Percentiles rank a stretch among this genome's conserved stretches.
Conservation (phyloP, 495 filamentous ascomycete genomes). For the Daldinia decipiens region DNA sequence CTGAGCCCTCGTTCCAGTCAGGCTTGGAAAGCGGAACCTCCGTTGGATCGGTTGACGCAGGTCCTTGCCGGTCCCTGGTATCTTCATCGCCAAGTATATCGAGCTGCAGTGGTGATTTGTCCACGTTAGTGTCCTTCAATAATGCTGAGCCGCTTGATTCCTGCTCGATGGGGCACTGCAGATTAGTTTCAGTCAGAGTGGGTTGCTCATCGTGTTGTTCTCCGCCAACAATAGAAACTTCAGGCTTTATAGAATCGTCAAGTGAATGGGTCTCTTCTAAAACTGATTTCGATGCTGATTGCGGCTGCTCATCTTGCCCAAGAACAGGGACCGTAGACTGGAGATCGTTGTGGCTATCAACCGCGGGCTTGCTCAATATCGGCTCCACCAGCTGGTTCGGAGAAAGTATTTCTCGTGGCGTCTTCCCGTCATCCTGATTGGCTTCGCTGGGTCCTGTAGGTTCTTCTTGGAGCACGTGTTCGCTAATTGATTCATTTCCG, state of each 20-base stretch:
- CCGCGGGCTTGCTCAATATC: neutral
- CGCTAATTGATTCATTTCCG: slow-evolving; percentile 6
- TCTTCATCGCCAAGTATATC: slow-evolving; percentile 36
- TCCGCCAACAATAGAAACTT: slow-evolving; percentile 14
- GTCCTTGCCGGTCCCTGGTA: slow-evolving; percentile 22
- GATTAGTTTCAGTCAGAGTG: slow-evolving; percentile 28
- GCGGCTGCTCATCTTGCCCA: slow-evolving; percentile 18
- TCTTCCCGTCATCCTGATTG: neutral
- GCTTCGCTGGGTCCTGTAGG: neutral
- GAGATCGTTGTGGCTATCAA: neutral
- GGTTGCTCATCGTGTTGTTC: slow-evolving; percentile 29
- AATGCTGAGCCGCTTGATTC: slow-evolving; percentile 26
- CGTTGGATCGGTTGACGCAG: slow-evolving; percentile 25
- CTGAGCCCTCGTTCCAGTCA: slow-evolving; percentile 24
- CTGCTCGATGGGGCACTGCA: slow-evolving; percentile 20
- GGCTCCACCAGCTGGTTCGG: slow-evolving; percentile 8
- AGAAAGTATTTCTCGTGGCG: slow-evolving; percentile 9
- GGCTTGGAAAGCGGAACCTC: slow-evolving; percentile 19
- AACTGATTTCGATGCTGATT: slow-evolving; percentile 5
- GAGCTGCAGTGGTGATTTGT: slow-evolving; percentile 38
- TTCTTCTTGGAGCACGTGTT: slow-evolving; percentile 17
- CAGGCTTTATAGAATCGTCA: slow-evolving; percentile 16
- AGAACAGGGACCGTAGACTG: slow-evolving; percentile 5
- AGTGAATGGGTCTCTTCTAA: slow-evolving; percentile 15
- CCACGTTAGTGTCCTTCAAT: slow-evolving; percentile 31